These are phyloP conservation scores for Pneumocystis murina DNA, from an alignment of 1,139 yeast species.

Conservation along the genomic window DNA sequence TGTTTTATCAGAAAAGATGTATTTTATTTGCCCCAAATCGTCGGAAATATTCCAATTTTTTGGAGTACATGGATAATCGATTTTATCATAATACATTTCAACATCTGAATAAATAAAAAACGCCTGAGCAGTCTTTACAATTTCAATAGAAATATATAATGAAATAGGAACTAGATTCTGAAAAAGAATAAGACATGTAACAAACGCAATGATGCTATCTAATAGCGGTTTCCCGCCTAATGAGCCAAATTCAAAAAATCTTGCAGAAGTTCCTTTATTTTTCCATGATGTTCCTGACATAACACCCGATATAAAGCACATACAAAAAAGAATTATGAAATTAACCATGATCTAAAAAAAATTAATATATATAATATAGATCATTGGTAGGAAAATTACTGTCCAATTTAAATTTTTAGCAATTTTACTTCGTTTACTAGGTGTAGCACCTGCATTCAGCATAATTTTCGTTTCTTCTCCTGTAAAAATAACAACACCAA, in stretches of 20 bases:
- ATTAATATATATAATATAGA: not conserved
- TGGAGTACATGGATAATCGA: constrained; percentile 92
- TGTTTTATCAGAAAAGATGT: constrained; percentile 88
- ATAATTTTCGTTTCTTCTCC: constrained; percentile 85
- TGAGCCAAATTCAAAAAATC: constrained; percentile 56
- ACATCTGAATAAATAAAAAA: constrained; percentile 81
- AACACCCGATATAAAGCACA: constrained; percentile 72
- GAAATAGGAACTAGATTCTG: constrained; percentile 92
- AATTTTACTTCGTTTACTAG: constrained; percentile 72
- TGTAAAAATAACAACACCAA: constrained; percentile 78
- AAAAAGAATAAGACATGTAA: constrained; percentile 76
- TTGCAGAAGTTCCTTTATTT: constrained; percentile 39
- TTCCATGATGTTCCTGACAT: constrained; percentile 66
- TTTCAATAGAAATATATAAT: constrained; percentile 83
- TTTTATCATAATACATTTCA: constrained; percentile 65
- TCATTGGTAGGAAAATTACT: constrained; percentile 3
- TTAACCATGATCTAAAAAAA: constrained; percentile 44
- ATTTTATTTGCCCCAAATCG: constrained; percentile 92
- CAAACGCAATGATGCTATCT: constrained; percentile 72
- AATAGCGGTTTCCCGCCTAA: constrained; percentile 51
- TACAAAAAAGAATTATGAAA: constrained; percentile 53
- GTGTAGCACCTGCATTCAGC: constrained; percentile 86
- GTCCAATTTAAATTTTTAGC: constrained; percentile 71
- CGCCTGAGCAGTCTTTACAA: constrained; percentile 87
- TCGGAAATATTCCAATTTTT: constrained; percentile 95